phyloP scores from a whole-genome alignment of 352 stramenopile species.

The Phytopythium ostracodes region DNA sequence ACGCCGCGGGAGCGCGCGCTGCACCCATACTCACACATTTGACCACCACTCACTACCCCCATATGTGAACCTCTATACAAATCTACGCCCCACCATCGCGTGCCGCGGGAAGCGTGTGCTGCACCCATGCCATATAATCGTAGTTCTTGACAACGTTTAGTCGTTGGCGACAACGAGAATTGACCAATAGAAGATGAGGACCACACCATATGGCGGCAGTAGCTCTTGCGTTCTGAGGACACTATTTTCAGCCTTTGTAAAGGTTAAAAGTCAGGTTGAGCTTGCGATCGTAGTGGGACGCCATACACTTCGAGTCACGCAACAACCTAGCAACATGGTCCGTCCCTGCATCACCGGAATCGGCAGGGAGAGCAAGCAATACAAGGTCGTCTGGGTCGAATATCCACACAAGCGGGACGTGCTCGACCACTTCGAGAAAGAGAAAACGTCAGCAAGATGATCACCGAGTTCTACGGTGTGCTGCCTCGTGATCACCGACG shows the following conservation, averaged over 20 bases:
- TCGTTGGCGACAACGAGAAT: background rate
- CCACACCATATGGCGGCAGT: background rate
- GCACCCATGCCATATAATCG: background rate
- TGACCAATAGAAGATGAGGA: background rate
- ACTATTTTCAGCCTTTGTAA: background rate
- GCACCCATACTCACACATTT: too few relatives aligned
- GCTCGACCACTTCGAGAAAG: background rate
- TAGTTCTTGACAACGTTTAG: background rate
- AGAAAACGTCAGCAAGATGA: background rate
- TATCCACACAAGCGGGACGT: background rate
- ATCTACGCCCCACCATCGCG: too few relatives aligned
- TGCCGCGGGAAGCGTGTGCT: too few relatives aligned
- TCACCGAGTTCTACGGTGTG: background rate
- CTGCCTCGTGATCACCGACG: background rate
- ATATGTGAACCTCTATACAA: too few relatives aligned
- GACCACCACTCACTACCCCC: too few relatives aligned
- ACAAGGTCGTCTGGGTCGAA: background rate
- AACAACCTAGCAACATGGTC: background rate
- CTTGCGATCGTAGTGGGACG: too few relatives aligned
- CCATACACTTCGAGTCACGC: too few relatives aligned
- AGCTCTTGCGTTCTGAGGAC: too few relatives aligned
- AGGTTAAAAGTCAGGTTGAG: too few relatives aligned
- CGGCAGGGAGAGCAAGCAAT: background rate
- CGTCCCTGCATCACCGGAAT: background rate
- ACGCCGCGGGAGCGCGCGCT: too few relatives aligned